These are phyloP conservation scores for Intubia oerlemansii DNA, from an alignment of 2,329 filamentous ascomycete genomes.

Conservation along the genomic window DNA sequence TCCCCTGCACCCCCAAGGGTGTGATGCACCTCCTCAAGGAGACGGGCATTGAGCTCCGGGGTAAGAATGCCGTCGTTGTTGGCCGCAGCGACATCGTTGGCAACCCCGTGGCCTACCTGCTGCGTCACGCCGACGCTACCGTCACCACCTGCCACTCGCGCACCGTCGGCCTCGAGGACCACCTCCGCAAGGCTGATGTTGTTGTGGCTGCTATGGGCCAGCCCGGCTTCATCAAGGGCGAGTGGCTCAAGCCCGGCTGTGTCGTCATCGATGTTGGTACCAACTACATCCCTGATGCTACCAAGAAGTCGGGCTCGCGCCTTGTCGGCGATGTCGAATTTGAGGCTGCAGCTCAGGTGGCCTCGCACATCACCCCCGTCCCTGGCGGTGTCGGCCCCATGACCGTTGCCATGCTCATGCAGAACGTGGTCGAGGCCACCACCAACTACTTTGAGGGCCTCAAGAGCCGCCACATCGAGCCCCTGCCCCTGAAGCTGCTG, in stretches of 20 bases:
- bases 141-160: constrained; percentile 92
- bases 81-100: constrained; percentile 95
- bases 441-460: constrained; percentile 63
- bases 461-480: constrained; percentile 57
- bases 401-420: constrained; percentile 95
- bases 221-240: constrained; percentile 73
- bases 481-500: constrained; percentile 63
- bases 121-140: constrained; percentile 90
- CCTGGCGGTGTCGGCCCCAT: constrained; percentile 94
- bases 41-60: constrained; percentile 59
- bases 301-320: constrained; percentile 79
- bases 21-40: constrained; percentile 84
- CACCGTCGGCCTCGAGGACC: constrained; percentile 49
- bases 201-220: constrained; percentile 82
- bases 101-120: constrained; percentile 83
- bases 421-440: constrained; percentile 83
- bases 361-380: constrained; percentile 85
- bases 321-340: constrained; percentile 93
- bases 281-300: constrained; percentile 77
- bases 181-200: constrained; percentile 71
- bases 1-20: constrained; percentile 90
- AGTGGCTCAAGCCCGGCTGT: constrained; percentile 87
- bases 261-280: constrained; percentile 96
- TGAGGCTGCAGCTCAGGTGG: constrained; percentile 63
- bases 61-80: constrained; percentile 87